Evolutionary conservation across 2,329 filamentous ascomycete genomes (phyloP).

Genomic region (Microdochium paspali): DNA sequence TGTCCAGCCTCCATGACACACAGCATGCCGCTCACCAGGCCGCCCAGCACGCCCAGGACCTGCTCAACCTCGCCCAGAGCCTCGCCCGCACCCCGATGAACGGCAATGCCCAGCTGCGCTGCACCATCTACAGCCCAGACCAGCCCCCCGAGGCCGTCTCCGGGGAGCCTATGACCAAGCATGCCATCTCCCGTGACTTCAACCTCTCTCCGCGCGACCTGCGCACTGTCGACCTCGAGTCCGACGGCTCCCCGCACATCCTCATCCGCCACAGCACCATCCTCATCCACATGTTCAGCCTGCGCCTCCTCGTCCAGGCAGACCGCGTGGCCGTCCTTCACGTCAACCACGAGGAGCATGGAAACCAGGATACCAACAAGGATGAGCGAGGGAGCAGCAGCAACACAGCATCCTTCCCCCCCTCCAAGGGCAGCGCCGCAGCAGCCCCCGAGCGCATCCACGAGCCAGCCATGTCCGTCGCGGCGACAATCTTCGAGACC

Average conservation of each 20-base stretch:
- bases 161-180: slow-evolving; percentile 4
- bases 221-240: slow-evolving; percentile 20
- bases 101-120: not conserved
- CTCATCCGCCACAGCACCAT: slow-evolving; percentile 20
- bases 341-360: slow-evolving; percentile 6
- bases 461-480: not conserved
- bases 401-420: not conserved
- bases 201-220: slow-evolving; percentile 16
- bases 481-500: not conserved
- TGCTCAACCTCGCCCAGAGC: not conserved
- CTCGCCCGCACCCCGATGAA: not conserved
- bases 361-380: not conserved
- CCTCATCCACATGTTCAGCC: slow-evolving; percentile 22
- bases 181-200: slow-evolving; percentile 4
- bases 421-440: not conserved
- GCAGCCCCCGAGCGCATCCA: not conserved
- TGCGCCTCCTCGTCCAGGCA: slow-evolving; percentile 22
- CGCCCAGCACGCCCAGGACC: not conserved
- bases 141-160: not conserved
- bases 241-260: slow-evolving; percentile 21
- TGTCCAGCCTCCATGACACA: too few species aligned
- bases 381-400: too few species aligned
- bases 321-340: slow-evolving; percentile 19
- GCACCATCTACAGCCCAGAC: not conserved
- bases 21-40: not conserved